Percentiles rank a stretch among this genome's conserved stretches.
Conservation (phyloP, 2,329 filamentous ascomycete species). For the Colletotrichum neosansevieriae region DNA sequence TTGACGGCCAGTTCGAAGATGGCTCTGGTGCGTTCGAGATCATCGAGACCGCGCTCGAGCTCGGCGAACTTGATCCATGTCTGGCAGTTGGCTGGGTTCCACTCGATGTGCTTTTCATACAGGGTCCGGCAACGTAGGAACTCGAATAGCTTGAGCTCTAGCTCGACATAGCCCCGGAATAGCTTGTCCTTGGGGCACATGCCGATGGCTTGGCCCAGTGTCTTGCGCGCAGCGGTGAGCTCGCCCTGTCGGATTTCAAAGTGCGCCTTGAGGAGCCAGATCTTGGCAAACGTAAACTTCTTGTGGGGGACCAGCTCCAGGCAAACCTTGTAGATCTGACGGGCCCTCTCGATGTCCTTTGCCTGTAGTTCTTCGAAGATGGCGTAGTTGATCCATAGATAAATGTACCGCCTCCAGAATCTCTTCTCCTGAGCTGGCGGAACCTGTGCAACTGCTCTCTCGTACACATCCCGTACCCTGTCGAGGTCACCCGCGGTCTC, state of each 20-base stretch:
- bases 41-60: conserved; percentile 90
- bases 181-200: conserved; percentile 97
- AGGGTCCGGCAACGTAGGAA: conserved; percentile 91
- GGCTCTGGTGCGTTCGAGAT: conserved; percentile 85
- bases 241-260: conserved; percentile 93
- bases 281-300: conserved; percentile 96
- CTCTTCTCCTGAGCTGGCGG: conserved; percentile 96
- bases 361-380: conserved; percentile 93
- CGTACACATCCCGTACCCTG: conserved; percentile 91
- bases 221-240: conserved; percentile 84
- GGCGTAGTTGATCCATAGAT: conserved; percentile 97
- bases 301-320: conserved; percentile 92
- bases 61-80: conserved; percentile 98
- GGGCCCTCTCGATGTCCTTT: conserved; percentile 80
- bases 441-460: conserved; percentile 93
- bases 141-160: conserved; percentile 94
- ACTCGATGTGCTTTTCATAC: conserved; percentile 94
- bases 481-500: conserved; percentile 86
- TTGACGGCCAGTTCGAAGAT: conserved; percentile 93
- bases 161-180: conserved; percentile 92
- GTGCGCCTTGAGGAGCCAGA: conserved; percentile 94
- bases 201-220: conserved; percentile 88
- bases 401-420: conserved; percentile 97
- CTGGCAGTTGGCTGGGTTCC: conserved; percentile 89
- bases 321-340: conserved; percentile 92